These are phyloP conservation scores for Candida manassasensis DNA, from an alignment of 805 yeast genomes.

Conservation along the genomic window DNA sequence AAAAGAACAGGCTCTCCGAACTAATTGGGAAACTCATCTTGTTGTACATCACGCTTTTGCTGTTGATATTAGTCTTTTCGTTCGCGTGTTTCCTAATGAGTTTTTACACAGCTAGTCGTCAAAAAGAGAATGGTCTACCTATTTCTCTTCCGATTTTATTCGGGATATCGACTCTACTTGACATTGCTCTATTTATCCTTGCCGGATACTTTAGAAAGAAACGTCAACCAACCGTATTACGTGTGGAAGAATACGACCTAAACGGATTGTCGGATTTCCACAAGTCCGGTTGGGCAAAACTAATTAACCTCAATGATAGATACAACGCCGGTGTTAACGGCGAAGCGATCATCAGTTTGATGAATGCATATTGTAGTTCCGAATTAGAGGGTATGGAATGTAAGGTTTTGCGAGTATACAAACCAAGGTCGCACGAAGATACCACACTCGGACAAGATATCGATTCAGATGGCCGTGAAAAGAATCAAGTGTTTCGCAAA, in stretches of 20 bases:
- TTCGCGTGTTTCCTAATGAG: conserved; percentile 7
- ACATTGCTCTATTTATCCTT: conserved; percentile 7
- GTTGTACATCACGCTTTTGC: conserved; percentile 4
- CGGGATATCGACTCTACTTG: conserved; percentile 7
- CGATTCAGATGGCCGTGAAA: too few relatives aligned
- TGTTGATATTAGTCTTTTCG: conserved; percentile 3
- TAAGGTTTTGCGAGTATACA: conserved; percentile 14
- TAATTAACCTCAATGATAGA: conserved; percentile 13
- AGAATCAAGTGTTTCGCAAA: too few relatives aligned
- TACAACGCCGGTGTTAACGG: conserved; percentile 17
- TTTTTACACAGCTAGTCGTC: background rate
- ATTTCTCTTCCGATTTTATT: conserved; percentile 9
- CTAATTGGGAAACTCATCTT: conserved; percentile 10
- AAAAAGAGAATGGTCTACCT: conserved; percentile 3
- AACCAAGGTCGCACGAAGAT: too few relatives aligned
- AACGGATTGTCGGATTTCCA: conserved; percentile 11
- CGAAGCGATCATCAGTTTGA: conserved; percentile 14
- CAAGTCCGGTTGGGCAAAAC: conserved; percentile 15
- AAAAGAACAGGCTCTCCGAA: conserved; percentile 11
- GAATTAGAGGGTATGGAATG: conserved; percentile 11
- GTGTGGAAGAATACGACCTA: conserved; percentile 14
- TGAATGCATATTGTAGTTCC: conserved; percentile 13
- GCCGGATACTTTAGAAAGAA: conserved; percentile 9
- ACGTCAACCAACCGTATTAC: conserved; percentile 7
- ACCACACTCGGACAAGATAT: too few relatives aligned